Conservation (phyloP, 2,329 filamentous ascomycete genomes). For the Diplodia seriata region DNA sequence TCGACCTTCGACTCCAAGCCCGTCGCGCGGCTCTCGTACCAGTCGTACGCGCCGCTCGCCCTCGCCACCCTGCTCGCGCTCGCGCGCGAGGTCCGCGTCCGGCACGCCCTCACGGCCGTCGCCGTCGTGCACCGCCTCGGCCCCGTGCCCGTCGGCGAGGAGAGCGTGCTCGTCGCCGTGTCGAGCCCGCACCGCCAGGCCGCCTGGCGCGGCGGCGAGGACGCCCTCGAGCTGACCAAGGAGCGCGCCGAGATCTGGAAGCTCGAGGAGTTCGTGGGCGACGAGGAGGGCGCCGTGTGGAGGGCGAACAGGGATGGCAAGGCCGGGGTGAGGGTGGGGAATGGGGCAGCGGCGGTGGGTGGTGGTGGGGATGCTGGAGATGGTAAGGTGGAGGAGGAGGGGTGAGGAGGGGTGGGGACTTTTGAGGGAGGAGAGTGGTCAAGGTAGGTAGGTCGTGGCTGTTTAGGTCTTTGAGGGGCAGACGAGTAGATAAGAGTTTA, state of each 20-base stretch:
- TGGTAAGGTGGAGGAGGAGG: neutral
- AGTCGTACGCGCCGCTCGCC: constrained; percentile 74
- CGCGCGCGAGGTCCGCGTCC: constrained; percentile 61
- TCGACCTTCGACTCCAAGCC: constrained; percentile 74
- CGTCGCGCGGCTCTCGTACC: constrained; percentile 78
- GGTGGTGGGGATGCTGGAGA: too few species aligned
- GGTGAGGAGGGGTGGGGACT: neutral
- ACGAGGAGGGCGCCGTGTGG: constrained; percentile 79
- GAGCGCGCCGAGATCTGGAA: constrained; percentile 94
- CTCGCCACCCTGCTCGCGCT: constrained; percentile 73
- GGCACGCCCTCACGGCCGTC: constrained; percentile 73
- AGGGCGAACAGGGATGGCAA: constrained; percentile 82
- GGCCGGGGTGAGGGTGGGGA: constrained; percentile 58
- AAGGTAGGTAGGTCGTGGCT: neutral
- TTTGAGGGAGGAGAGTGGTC: neutral
- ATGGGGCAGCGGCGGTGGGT: constrained; percentile 48
- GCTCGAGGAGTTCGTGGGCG: constrained; percentile 81
- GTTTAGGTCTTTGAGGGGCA: neutral
- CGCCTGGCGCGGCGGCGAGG: constrained; percentile 87
- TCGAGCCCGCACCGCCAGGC: constrained; percentile 82
- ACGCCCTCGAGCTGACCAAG: constrained; percentile 87
- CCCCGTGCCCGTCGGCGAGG: constrained; percentile 85
- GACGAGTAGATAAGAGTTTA: neutral
- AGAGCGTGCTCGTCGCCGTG: constrained; percentile 89
- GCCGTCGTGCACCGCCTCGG: constrained; percentile 86